Percentiles rank a stretch among this genome's conserved stretches.
phyloP scores from a whole-genome alignment of 2,329 filamentous ascomycete species.

The Pseudopyricularia javanii region DNA sequence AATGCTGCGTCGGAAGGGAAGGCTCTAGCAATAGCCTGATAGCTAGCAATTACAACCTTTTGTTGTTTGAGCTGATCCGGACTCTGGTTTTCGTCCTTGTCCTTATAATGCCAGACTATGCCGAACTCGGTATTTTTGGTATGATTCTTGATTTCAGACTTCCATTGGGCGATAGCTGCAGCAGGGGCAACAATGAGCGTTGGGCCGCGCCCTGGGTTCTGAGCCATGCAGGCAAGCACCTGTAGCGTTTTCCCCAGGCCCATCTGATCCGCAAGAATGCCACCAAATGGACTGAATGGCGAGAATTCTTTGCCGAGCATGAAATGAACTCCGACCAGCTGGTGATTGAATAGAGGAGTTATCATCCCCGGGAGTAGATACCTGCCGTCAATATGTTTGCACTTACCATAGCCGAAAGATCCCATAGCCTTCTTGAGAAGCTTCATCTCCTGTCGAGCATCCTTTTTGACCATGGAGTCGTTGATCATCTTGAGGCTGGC shows the following conservation, averaged over 20 bases:
- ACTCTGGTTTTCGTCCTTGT: neutral
- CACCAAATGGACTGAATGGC: constrained; percentile 27
- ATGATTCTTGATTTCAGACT: constrained; percentile 13
- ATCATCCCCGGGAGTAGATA: constrained; percentile 31
- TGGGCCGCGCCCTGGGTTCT: constrained; percentile 21
- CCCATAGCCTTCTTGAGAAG: neutral
- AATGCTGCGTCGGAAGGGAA: constrained; percentile 4
- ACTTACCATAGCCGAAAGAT: neutral
- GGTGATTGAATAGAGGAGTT: constrained; percentile 30
- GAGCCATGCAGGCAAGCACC: constrained; percentile 19
- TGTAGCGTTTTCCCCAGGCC: constrained; percentile 54
- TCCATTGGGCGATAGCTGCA: constrained; percentile 16
- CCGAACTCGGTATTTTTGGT: constrained; percentile 7
- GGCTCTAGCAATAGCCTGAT: constrained; percentile 12
- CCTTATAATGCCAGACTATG: constrained; percentile 1
- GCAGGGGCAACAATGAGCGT: constrained; percentile 21
- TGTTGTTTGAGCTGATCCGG: neutral
- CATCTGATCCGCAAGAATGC: constrained; percentile 50
- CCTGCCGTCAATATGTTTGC: neutral
- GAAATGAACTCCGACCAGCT: constrained; percentile 37
- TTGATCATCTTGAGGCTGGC: neutral
- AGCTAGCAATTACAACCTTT: constrained; percentile 14
- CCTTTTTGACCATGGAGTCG: neutral
- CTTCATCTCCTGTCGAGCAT: neutral
- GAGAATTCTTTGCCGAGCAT: constrained; percentile 39